phyloP scores from a whole-genome alignment of 108 stramenopile species.

The Aurantiochytrium sp. region DNA sequence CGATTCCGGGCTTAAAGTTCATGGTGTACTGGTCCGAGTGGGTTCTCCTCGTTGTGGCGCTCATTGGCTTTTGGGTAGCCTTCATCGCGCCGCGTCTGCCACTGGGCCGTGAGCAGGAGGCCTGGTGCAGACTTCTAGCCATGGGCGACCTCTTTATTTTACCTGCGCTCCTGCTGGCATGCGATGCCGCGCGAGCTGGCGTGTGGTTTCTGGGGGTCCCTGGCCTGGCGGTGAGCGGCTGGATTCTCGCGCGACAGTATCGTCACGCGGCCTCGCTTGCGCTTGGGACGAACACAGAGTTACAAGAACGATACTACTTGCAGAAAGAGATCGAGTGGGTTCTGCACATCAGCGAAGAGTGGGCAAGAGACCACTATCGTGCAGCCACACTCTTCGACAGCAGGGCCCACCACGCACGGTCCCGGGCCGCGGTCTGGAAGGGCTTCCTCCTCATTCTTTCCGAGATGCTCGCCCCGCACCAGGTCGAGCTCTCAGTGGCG shows the following conservation, averaged over 20 bases:
- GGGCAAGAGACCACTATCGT: background rate
- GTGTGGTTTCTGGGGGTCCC: background rate
- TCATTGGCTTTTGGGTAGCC: background rate
- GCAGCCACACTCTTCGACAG: background rate
- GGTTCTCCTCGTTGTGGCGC: background rate
- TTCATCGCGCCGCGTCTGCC: background rate
- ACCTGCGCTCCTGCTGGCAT: background rate
- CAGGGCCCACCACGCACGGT: background rate
- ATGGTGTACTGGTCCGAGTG: background rate
- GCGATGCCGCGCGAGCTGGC: background rate
- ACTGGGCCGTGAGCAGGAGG: background rate
- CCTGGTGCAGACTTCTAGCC: background rate
- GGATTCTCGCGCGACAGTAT: background rate
- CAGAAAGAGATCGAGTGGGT: constrained; percentile 24
- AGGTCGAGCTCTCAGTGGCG: background rate
- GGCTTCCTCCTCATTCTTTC: background rate
- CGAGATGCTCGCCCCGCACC: background rate
- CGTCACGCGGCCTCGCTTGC: background rate
- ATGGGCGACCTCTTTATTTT: background rate
- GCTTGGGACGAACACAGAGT: background rate
- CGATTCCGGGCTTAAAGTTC: background rate
- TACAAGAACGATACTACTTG: background rate
- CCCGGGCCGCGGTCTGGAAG: background rate
- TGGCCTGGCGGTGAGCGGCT: background rate
- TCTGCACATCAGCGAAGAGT: background rate